A percentile compares a stretch with the other conserved stretches of the same genome.
phyloP scores from a whole-genome alignment of 805 yeast species.

The Lipomyces lipofer region DNA sequence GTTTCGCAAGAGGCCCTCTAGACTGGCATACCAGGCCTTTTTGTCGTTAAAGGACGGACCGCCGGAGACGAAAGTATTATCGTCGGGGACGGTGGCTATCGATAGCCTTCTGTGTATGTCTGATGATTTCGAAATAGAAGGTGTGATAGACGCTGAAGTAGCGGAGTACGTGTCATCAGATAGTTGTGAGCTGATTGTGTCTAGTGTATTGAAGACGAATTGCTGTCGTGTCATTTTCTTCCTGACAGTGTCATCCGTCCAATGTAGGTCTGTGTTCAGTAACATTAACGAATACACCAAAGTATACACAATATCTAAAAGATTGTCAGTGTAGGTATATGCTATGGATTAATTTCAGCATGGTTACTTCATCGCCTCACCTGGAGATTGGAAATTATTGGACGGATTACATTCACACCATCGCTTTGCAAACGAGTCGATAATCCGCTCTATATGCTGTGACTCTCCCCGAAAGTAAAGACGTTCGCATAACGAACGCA shows the following conservation, averaged over 20 bases:
- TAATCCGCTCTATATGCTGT: slow-evolving; percentile 72
- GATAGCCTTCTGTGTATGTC: not conserved
- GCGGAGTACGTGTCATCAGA: not conserved
- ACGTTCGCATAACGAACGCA: slow-evolving; percentile 61
- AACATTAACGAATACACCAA: slow-evolving; percentile 70
- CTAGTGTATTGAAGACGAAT: slow-evolving; percentile 53
- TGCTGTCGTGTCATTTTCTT: slow-evolving; percentile 43
- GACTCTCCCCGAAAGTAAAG: slow-evolving; percentile 81
- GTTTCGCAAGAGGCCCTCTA: slow-evolving; percentile 3
- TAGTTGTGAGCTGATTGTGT: slow-evolving; percentile 43
- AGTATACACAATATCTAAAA: slow-evolving; percentile 59
- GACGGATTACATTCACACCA: slow-evolving; percentile 55
- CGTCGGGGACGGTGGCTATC: not conserved
- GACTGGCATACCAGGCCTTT: not conserved
- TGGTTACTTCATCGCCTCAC: no score
- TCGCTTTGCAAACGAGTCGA: slow-evolving; percentile 65
- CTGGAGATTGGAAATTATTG: slow-evolving; percentile 49
- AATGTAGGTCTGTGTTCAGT: slow-evolving; percentile 76
- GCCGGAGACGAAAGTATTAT: not conserved
- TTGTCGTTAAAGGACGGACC: not conserved
- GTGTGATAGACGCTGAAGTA: no score
- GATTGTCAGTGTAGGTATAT: no score
- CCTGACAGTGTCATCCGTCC: slow-evolving; percentile 43
- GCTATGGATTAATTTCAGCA: no score
- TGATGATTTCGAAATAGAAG: not conserved